A percentile compares a stretch with the other conserved stretches of the same genome.
These are phyloP conservation scores for Populus davidiana DNA, from an alignment of 345 rosid species.

Conservation along the genomic window DNA sequence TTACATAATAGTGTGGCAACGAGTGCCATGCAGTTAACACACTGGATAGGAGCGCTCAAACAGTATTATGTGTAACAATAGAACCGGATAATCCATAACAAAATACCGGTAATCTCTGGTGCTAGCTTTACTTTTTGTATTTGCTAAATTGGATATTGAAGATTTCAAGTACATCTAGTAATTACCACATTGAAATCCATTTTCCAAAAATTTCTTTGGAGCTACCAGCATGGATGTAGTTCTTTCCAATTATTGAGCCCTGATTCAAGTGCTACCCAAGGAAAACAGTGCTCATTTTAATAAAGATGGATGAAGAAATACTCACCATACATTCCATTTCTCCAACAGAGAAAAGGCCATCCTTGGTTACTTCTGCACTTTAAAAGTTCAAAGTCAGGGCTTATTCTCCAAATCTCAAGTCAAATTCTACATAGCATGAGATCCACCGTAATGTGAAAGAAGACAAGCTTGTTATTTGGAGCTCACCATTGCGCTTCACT, in stretches of 20 bases:
- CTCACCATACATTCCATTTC: conserved; percentile 99
- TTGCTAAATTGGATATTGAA: neutral
- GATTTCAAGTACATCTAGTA: neutral
- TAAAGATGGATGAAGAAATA: conserved; percentile 5
- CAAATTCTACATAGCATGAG: neutral
- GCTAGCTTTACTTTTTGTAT: neutral
- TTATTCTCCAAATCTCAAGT: conserved; percentile 8
- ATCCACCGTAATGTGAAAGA: neutral
- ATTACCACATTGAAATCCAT: neutral
- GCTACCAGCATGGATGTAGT: neutral
- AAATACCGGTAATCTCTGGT: neutral
- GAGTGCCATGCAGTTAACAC: neutral
- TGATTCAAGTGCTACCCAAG: neutral
- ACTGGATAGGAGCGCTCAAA: neutral
- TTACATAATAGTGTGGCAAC: neutral
- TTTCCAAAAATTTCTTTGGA: neutral
- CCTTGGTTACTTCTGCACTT: conserved; percentile 85
- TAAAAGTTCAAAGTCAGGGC: conserved; percentile 13
- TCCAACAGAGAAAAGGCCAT: conserved; percentile 96
- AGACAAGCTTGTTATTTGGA: conserved; percentile 5
- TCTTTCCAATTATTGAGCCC: neutral
- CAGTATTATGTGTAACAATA: neutral
- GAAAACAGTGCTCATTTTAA: neutral
- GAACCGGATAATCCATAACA: neutral
- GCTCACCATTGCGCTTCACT: conserved; percentile 86